Base-by-base conservation (phyloP, 83 land plant species). In the Diphasiastrum complanatum region DNA sequence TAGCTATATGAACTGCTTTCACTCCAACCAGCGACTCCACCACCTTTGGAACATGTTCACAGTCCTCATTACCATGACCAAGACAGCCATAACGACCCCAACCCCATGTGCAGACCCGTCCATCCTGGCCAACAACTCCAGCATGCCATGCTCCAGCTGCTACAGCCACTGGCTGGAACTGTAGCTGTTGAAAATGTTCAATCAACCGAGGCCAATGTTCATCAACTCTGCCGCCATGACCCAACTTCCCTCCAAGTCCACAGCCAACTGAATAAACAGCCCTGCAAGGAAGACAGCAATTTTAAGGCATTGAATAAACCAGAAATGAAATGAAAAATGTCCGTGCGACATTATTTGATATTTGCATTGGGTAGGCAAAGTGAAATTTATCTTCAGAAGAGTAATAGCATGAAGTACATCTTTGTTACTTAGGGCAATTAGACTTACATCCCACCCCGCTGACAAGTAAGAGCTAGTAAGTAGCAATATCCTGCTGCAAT, bases 101-200 rank as follows among this genome's bases (percentile, higher is more conserved):
- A 45, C 95, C 95, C 95, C 95, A 89, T 40, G 95, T 89, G 48
- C 95, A 89, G 12, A 89, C 95, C 11, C 91, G 61, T 22, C 95
- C 95, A 72, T 89, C 95, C 20, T 63, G 68, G 2, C 85, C 86
- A 1, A 85, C 91, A 24, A 83, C 95, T 23, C 87, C 95, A 18
- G 95, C 95, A 69, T 89, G 95, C 95, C 91, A 89, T 11, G 95
- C 93, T 51, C 95, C 95, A 40, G 95, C 95, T 43, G 95, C 84
- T 38, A 89, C 81, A 29, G 71, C 82, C 46, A 76, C 53, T 5
- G 95, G 95, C 64, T 89, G 87, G 24, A 89, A 71, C 37, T 82
- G 80, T 65, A 89, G 55, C 20, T 52, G 41, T 68, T 72, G 75
- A 54, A 89, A 85, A 52, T 85, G 82, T 56, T 85, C 85, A 33